A percentile compares a stretch with the other conserved stretches of the same genome.
These are phyloP conservation scores for Cicer yamashitae DNA, from an alignment of 306 rosid species.

Conservation along the genomic window DNA sequence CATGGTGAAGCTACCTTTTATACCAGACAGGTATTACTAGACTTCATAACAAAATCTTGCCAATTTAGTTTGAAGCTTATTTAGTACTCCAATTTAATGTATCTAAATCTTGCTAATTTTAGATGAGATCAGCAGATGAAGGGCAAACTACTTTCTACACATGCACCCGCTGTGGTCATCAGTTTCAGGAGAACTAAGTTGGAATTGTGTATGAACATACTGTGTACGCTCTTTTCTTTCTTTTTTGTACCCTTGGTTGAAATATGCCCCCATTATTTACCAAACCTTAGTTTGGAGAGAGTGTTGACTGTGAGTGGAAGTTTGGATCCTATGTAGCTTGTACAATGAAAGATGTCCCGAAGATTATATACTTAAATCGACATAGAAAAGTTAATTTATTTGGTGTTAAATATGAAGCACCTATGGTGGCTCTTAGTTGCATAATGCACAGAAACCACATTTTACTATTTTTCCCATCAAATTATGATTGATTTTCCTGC, in stretches of 20 bases:
- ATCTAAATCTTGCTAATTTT: conserved; percentile 28
- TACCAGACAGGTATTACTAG: conserved; percentile 53
- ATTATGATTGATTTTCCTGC: not conserved
- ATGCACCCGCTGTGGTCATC: conserved; percentile 48
- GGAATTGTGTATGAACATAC: not conserved
- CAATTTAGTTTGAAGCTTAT: conserved; percentile 31
- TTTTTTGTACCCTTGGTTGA: not conserved
- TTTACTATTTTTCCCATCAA: not conserved
- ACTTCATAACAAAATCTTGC: not conserved
- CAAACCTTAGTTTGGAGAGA: not conserved
- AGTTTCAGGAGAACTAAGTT: conserved; percentile 52
- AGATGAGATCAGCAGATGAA: conserved; percentile 60
- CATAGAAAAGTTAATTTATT: not conserved
- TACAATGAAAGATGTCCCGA: not conserved
- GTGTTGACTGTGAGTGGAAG: not conserved
- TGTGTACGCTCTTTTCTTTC: not conserved
- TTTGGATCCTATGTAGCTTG: not conserved
- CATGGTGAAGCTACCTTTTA: conserved; percentile 67
- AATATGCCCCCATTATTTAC: not conserved
- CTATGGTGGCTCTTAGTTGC: not conserved
- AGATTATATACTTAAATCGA: not conserved
- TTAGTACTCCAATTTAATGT: conserved; percentile 6
- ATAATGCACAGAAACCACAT: not conserved
- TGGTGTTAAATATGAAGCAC: not conserved
- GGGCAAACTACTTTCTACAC: conserved; percentile 60